These are phyloP conservation scores for Citrus maxima DNA, from an alignment of 345 rosid species.

Conservation along the genomic window DNA sequence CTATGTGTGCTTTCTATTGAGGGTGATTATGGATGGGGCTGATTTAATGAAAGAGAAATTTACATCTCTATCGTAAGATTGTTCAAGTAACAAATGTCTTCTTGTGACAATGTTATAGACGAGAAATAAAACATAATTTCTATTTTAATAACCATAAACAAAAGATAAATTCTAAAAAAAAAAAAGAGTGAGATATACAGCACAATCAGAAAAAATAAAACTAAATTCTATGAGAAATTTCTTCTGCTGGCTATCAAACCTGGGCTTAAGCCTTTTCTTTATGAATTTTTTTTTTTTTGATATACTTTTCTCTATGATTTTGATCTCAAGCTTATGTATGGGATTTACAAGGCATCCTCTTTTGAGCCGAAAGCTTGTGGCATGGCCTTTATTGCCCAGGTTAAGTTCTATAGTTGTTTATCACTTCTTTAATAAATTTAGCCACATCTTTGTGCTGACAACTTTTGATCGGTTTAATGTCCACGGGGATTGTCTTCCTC, in stretches of 20 bases:
- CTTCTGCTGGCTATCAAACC: constrained; percentile 59
- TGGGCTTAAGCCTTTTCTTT: constrained; percentile 75
- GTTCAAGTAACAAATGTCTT: no score
- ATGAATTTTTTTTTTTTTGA: constrained; percentile 50
- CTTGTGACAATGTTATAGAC: no score
- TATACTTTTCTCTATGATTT: constrained; percentile 66
- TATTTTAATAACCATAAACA: no score
- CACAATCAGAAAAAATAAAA: no score
- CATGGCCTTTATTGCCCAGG: constrained; percentile 87
- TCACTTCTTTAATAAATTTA: constrained; percentile 1
- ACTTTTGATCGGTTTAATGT: constrained; percentile 43
- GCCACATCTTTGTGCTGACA: constrained; percentile 9
- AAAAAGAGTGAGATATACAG: no score
- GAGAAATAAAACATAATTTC: no score
- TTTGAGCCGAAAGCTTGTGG: constrained; percentile 77
- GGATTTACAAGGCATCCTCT: constrained; percentile 73
- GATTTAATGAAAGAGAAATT: no score
- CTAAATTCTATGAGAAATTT: constrained; percentile 28
- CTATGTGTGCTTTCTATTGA: no score
- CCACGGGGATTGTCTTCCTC: constrained; percentile 65
- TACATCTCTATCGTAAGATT: no score
- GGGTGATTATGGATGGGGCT: no score
- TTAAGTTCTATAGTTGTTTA: constrained; percentile 16
- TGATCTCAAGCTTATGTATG: no score
- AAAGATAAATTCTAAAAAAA: no score